Evolutionary conservation across 2,329 filamentous ascomycete species (phyloP).

Genomic region (Claviceps arundinis): DNA sequence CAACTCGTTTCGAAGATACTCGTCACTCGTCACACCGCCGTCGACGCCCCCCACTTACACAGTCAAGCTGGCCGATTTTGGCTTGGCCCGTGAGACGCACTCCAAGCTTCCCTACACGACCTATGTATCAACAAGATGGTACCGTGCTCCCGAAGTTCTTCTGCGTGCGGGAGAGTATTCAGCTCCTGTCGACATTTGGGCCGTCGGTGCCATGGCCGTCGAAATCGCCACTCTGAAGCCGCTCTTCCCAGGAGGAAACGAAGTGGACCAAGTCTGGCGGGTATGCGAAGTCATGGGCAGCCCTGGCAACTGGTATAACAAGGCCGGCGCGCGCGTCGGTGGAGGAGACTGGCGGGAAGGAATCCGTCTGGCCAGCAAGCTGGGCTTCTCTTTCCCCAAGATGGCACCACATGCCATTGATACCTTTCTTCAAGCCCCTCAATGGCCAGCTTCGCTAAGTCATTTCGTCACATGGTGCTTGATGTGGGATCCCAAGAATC

Average conservation of each 20-base stretch:
- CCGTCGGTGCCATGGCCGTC: constrained; percentile 94
- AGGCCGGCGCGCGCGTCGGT: constrained; percentile 71
- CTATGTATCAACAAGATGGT: constrained; percentile 97
- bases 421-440: constrained; percentile 75
- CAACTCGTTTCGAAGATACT: constrained; percentile 86
- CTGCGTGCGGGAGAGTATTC: constrained; percentile 93
- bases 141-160: constrained; percentile 89
- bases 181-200: constrained; percentile 96
- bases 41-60: constrained; percentile 89
- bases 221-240: constrained; percentile 95
- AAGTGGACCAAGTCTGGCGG: constrained; percentile 97
- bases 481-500: constrained; percentile 92
- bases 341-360: constrained; percentile 97
- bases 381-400: constrained; percentile 97
- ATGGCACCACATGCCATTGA: constrained; percentile 98
- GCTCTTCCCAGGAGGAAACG: constrained; percentile 91
- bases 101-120: constrained; percentile 95
- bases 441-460: constrained; percentile 80
- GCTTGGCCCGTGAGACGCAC: constrained; percentile 90
- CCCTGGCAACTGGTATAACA: constrained; percentile 96
- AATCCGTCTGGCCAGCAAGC: constrained; percentile 79
- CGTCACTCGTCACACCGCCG: constrained; percentile 81
- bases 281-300: constrained; percentile 99
- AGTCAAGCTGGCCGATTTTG: constrained; percentile 98
- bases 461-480: constrained; percentile 97